Base-by-base conservation (phyloP, 139 green algal genomes). In the Ostreobium quekettii region DNA sequence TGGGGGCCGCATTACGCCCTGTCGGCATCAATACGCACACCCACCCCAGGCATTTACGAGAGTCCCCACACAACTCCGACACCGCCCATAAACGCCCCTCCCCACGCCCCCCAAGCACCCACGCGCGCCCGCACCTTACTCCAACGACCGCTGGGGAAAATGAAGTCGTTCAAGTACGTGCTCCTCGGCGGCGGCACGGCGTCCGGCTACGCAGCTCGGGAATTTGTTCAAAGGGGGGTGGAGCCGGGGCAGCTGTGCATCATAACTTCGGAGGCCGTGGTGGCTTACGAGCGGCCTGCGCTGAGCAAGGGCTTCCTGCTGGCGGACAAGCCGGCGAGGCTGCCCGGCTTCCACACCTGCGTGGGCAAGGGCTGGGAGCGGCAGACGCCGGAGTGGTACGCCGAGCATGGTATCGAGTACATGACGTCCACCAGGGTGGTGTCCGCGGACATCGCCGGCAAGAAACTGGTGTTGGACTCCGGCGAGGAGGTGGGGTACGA, bases 321-420 rank as follows among this genome's bases (percentile, higher is more conserved):
- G 39, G 78, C 85, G 7, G 61, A 53, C 37, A 53, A 53, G 7
- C 67, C 83, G 28, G 85, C 92, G 4, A 67, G 87, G 8, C 76
- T 97, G 29, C 92, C 92, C 19, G 92, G 92, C 32, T 97, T 97
- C 77, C 92, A 97, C 83, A 91, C 91, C 0, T 89, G 73, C 66
- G 92, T 97, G 2, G 91, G 91, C 22, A 87, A 80, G n/a, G 92
- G 92, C 24, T 88, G 90, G 28, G 84, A 91, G 22, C 80, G 83
- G 28, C 89, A 95, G 53, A 38, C 47, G 22, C 75, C 78, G 0
- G 77, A 83, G 5, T 97, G 87, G 86, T 97, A 97, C 61, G 38
- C 65, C 0, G 77, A 90, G 30, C 36, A 26, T 67, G 64, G 77
- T 58, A 91, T 95, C 46, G 67, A 81, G 11, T 91, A 83, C 65